Percentiles rank a stretch among this genome's conserved stretches.
Conservation (phyloP, 257 asterid genomes). For the Primulina tabacum region DNA sequence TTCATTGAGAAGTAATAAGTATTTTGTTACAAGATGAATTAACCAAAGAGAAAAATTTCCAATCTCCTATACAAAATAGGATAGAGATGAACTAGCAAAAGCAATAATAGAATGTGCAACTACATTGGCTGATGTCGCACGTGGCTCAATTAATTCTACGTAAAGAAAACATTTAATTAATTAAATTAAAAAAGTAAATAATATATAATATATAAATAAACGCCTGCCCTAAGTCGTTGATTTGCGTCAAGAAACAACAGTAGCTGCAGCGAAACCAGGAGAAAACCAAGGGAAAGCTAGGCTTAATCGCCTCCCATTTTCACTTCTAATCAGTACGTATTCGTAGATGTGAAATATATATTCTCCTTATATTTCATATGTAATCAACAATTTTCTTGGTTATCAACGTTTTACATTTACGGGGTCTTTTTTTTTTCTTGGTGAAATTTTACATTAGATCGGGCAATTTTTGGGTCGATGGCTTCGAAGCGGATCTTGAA, state of each 20-base stretch:
- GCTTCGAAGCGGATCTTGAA: constrained; percentile 64
- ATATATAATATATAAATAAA: no score
- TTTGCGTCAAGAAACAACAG: background rate
- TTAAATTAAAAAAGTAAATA: no score
- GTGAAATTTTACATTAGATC: background rate
- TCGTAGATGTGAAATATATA: no score
- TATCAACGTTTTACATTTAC: background rate
- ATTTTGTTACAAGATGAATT: no score
- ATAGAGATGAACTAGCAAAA: no score
- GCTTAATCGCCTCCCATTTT: background rate
- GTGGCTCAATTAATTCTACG: no score
- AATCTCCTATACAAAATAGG: no score
- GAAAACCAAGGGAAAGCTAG: background rate
- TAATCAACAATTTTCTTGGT: background rate
- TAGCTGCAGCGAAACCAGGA: background rate
- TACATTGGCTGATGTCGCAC: no score
- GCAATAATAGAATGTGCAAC: no score
- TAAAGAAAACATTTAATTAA: no score
- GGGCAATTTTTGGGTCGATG: constrained; percentile 25
- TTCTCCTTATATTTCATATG: background rate
- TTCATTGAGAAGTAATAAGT: no score
- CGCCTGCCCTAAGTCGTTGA: background rate
- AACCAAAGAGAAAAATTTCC: no score
- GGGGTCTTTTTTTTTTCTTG: background rate
- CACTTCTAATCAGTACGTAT: background rate